Evolutionary conservation across 495 filamentous ascomycete genomes (phyloP).

Genomic region (Terfezia claveryi): DNA sequence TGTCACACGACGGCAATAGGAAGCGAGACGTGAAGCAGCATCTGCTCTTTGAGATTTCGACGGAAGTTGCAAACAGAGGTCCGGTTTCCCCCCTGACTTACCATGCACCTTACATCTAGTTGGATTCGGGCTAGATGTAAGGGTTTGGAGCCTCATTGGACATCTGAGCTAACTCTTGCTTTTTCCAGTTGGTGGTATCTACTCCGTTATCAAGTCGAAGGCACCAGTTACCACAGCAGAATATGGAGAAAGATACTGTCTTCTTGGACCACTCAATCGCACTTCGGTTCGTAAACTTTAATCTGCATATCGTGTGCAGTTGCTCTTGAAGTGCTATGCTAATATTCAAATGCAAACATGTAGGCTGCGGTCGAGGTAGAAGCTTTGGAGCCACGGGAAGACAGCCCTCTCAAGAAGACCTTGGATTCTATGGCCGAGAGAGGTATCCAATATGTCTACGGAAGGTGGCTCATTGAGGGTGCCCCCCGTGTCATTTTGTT

Average conservation of each 20-base stretch:
- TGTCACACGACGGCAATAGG: slow-evolving; percentile 22
- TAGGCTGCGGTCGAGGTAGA: slow-evolving; percentile 92
- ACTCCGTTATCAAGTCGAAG: slow-evolving; percentile 97
- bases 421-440: slow-evolving; percentile 77
- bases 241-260: slow-evolving; percentile 91
- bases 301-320: neutral
- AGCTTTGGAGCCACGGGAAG: slow-evolving; percentile 35
- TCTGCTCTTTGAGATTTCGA: slow-evolving; percentile 82
- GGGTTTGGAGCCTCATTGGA: neutral
- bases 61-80: slow-evolving; percentile 92
- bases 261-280: slow-evolving; percentile 85
- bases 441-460: slow-evolving; percentile 77
- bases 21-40: slow-evolving; percentile 46
- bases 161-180: neutral
- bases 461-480: slow-evolving; percentile 92
- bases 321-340: slow-evolving; percentile 3
- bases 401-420: slow-evolving; percentile 47
- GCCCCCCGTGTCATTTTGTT: slow-evolving; percentile 85
- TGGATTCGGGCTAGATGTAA: neutral
- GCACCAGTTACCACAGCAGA: slow-evolving; percentile 92
- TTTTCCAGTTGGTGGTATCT: slow-evolving; percentile 73
- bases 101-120: neutral
- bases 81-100: slow-evolving; percentile 5
- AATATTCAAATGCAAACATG: slow-evolving; percentile 7
- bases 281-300: slow-evolving; percentile 40